Evolutionary conservation across 352 stramenopile species (phyloP), one percentile per base, ranked within the genome.

Genomic region (Pythium plurisporium): DNA sequence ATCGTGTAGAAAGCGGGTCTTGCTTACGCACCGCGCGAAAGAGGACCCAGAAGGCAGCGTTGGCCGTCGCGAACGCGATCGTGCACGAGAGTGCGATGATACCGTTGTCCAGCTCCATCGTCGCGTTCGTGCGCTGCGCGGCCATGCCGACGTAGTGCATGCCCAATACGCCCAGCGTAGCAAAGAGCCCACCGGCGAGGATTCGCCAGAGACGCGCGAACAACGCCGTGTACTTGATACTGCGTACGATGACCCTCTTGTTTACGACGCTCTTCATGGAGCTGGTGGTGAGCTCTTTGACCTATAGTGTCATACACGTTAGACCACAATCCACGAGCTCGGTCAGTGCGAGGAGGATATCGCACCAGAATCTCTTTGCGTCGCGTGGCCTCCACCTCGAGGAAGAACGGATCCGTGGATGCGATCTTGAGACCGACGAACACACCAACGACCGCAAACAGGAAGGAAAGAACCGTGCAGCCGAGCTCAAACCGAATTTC

Each of bases 101-200:
- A 2, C 65, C 65, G 15, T 51, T 38, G 22, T 79, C 55, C 20
- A 81, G 67, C 7, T 68, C 55, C 70, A 86, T 79, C 5, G 54
- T 48, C 2, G 73, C 72, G 40, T 86, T 76, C 15, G 77, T 70
- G 44, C 74, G 75, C 57, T 87, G 73, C 0, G 79, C 79, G 44
- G 79, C 60, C 79, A 89, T 89, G n/a, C 79, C 79, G 26, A 86
- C 46, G 62, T 86, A 89, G 50, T 87, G 79, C 79, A 89, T 89
- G 0, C 77, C 75, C 22, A 90, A 65, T 5, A 90, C 77, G 5
- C 79, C 79, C 4, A 87, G 20, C 3, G 75, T 73, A 1, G 79
- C 73, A 29, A 83, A 83, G 14, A 86, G 38, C 2, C 75, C 75
- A 11, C 75, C 77, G 11, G 65, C 57, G 6, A 69, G 65, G 41